Evolutionary conservation across 495 filamentous ascomycete species (phyloP).

Genomic region (Aspergillus panamensis): DNA sequence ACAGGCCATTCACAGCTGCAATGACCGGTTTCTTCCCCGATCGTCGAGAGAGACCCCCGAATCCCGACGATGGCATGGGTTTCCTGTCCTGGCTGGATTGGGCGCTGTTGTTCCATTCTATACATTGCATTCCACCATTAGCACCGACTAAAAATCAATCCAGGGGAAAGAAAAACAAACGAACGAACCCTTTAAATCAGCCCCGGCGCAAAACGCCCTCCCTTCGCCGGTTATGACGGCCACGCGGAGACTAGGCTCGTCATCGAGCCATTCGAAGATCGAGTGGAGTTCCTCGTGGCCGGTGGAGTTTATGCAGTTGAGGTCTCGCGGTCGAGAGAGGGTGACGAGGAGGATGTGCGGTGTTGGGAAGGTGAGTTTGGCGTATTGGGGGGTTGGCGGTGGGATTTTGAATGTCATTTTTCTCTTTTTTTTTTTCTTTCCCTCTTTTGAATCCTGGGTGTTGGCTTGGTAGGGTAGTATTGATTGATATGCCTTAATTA

Average conservation of each 20-base stretch:
- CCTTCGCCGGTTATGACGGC: conserved; percentile 55
- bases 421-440: conserved; percentile 1
- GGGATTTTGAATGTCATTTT: conserved; percentile 31
- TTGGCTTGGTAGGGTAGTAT: not conserved
- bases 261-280: conserved; percentile 56
- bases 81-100: conserved; percentile 9
- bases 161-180: not conserved
- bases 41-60: conserved; percentile 46
- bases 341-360: conserved; percentile 50
- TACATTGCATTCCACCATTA: not conserved
- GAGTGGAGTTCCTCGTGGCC: conserved; percentile 51
- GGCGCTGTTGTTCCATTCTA: conserved; percentile 40
- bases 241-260: conserved; percentile 51
- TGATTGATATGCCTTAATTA: not conserved
- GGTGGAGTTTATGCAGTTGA: conserved; percentile 50
- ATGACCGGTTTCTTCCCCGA: conserved; percentile 60
- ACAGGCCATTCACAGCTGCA: conserved; percentile 68
- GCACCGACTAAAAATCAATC: not conserved
- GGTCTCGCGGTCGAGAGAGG: conserved; percentile 42
- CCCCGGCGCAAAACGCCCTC: conserved; percentile 57
- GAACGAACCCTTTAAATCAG: conserved; percentile 50
- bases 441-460: not conserved
- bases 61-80: conserved; percentile 26
- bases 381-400: conserved; percentile 38
- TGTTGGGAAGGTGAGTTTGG: conserved; percentile 42